Evolutionary conservation across 306 rosid species (phyloP), one percentile per base, ranked within the genome.

Genomic region (Corylus avellana): DNA sequence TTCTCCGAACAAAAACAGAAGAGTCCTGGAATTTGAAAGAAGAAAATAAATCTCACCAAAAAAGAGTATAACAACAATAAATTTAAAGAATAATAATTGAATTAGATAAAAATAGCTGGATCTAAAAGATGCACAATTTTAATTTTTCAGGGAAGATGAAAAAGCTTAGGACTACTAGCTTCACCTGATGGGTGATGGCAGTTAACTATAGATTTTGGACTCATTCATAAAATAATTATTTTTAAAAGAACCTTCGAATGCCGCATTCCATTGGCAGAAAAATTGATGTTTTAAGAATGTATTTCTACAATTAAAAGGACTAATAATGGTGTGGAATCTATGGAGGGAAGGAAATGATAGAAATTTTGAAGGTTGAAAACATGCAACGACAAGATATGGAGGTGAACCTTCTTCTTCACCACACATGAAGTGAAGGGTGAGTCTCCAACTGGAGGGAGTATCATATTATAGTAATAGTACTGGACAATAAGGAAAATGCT

Each of bases 1-100:
- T 80, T 83, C 86, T 85, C 82, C 96, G 88, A 68, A 88, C 91
- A 78, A 76, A 80, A 50, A 82, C 75, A 68, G 90, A 92, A 5
- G 83, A 66, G 68, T 95, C 97, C 98, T 95, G 92, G 56, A 83
- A 88, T 47, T 83, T 44, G 35, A 54, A 39, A 84, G 29, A 18
- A 64, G 80, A 84, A 81, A 64, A 63, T 49, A 73, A 63, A 17
- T 50, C 37, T 72, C 63, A 75, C 59, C 76, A 84, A 73, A 49
- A 49, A 51, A 58, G 53, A 48, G 27, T 12, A 42, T 17, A 29
- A 51, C 35, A 49, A 20, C 8, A 71, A 81, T 10, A 66, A 47
- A 56, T 10, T 13, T 71, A 58, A 72, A 76, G 81, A 77, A 66
- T 39, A 68, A 18, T 69, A 47, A 59, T 59, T 68, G 76, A 35